Evolutionary conservation across 2,329 filamentous ascomycete species (phyloP).

Genomic region (Malbranchea zuffiana): DNA sequence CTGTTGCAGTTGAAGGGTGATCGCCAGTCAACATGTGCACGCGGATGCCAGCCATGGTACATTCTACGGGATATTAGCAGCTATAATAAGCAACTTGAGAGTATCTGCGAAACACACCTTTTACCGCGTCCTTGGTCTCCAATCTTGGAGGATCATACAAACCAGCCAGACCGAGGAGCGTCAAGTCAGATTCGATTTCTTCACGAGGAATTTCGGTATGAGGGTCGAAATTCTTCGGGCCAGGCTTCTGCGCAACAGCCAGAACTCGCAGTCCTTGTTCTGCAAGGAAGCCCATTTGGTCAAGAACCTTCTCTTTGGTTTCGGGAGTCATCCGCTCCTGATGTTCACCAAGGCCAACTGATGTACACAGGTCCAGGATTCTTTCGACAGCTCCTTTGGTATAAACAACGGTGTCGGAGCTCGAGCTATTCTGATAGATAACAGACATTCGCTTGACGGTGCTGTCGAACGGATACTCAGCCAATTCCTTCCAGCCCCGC

Average conservation of each 20-base stretch:
- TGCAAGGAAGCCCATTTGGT: conserved; percentile 47
- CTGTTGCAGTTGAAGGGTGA: conserved; percentile 46
- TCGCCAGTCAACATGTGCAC: conserved; percentile 51
- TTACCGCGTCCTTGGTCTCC: conserved; percentile 48
- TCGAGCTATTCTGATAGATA: conserved; percentile 38
- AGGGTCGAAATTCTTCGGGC: conserved; percentile 18
- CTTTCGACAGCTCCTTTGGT: conserved; percentile 36
- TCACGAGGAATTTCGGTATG: conserved; percentile 34
- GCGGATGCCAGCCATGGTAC: conserved; percentile 44
- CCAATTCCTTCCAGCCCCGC: conserved; percentile 42
- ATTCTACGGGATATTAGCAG: conserved; percentile 23
- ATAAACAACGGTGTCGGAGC: conserved; percentile 23
- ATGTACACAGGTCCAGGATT: conserved; percentile 41
- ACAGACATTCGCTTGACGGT: conserved; percentile 58
- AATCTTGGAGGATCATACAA: conserved; percentile 52
- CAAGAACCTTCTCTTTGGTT: conserved; percentile 37
- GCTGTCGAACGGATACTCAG: conserved; percentile 55
- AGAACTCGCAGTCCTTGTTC: conserved; percentile 51
- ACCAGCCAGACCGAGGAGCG: conserved; percentile 48
- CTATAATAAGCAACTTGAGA: background rate
- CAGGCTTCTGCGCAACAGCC: conserved; percentile 40
- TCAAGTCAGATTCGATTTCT: conserved; percentile 44
- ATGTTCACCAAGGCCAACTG: conserved; percentile 33
- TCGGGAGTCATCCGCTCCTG: conserved; percentile 32
- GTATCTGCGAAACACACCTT: conserved; percentile 17